Percentiles rank a stretch among this genome's conserved stretches.
Evolutionary conservation across 163 green algal species (phyloP).

Genomic region (Coccomyxa subellipsoidea): DNA sequence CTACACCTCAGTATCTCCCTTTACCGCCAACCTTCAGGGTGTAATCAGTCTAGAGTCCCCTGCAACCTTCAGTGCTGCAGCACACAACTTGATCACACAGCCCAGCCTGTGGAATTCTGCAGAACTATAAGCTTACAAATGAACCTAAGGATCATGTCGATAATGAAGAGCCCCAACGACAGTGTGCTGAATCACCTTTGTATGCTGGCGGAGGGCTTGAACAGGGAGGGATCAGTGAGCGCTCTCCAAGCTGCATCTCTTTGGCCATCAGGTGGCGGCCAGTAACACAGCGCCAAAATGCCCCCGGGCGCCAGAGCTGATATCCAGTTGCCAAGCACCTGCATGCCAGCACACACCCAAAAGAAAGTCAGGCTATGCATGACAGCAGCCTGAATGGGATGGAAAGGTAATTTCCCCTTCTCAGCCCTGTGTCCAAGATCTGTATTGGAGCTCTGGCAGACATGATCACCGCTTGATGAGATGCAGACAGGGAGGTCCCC

Average conservation of each 20-base stretch:
- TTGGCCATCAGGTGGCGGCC: background rate
- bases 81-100: no score
- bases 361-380: background rate
- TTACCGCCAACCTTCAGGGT: background rate
- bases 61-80: no score
- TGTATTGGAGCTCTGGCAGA: no score
- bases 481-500: no score
- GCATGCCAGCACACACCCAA: background rate
- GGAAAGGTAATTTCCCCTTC: background rate
- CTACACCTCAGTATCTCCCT: background rate
- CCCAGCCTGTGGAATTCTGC: no score
- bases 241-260: background rate
- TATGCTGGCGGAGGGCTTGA: background rate
- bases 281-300: background rate
- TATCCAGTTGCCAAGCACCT: background rate
- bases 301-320: background rate
- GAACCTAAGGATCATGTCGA: no score
- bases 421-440: no score
- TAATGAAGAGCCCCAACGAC: background rate
- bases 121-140: no score
- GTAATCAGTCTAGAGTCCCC: no score
- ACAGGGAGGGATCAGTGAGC: background rate
- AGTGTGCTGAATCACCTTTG: background rate
- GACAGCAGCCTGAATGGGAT: background rate
- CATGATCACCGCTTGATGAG: no score